Conservation (phyloP, 202 grass and related monocot species). For the Miscanthus sacchariflorus region DNA sequence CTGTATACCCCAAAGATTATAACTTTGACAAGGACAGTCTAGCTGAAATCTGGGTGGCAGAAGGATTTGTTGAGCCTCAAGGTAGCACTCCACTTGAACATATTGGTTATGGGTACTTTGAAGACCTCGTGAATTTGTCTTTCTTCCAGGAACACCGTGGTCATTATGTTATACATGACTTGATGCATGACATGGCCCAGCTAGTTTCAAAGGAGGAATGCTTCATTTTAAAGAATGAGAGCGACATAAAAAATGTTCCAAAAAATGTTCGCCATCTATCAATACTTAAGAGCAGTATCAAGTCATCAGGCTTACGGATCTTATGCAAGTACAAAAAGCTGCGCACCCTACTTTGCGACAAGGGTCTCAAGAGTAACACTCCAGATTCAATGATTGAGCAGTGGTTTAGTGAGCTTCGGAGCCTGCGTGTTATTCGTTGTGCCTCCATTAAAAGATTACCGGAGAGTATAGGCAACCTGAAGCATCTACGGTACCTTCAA, state of each 20-base stretch:
- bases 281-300: neutral
- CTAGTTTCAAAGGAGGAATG: constrained; percentile 40
- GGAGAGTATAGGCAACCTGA: no score
- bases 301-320: neutral
- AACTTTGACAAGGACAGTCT: no score
- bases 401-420: neutral
- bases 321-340: neutral
- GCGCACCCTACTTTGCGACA: constrained; percentile 1
- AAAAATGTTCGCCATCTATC: constrained; percentile 24
- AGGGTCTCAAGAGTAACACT: neutral
- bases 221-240: neutral
- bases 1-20: no score
- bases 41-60: neutral
- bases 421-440: neutral
- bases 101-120: neutral
- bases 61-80: neutral
- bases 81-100: neutral
- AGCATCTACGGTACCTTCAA: no score
- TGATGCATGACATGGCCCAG: constrained; percentile 50
- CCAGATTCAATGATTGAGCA: neutral
- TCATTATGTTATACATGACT: constrained; percentile 28
- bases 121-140: neutral
- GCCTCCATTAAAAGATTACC: no score
- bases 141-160: neutral
- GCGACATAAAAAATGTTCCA: neutral